Evolutionary conservation across 108 stramenopile genomes (phyloP), one percentile per base, ranked within the genome.

Genomic region (Cyclotella kingstonii): DNA sequence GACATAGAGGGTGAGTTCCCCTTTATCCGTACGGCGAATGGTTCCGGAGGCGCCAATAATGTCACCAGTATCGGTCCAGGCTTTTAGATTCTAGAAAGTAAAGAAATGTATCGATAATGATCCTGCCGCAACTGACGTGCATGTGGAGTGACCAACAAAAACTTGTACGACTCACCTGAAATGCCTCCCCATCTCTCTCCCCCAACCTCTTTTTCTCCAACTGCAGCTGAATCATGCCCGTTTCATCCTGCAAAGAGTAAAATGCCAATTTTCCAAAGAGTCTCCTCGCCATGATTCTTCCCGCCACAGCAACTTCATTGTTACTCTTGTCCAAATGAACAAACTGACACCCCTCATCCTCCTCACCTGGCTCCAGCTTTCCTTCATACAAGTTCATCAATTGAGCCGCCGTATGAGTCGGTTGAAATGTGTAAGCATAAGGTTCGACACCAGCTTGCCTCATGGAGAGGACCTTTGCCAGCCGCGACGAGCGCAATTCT

Each of bases 241-340:
- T 80, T 68, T 92, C 91, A 70, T 89, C 93, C 70, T 94, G 96
- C 66, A 98, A 55, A 5, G 87, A 81, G 63, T 97, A 97, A 70
- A 98, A 98, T 3, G 96, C 95, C 35, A 98, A 79, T 62, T 96
- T 95, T 27, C 97, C 97, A 83, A 98, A 98, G 11, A 96, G 90
- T 25, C 97, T 84, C 42, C 92, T 62, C 8, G 91, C 89, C 94
- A 97, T 92, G 63, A 98, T 88, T 17, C 97, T 84, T 3, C 97
- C 97, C 10, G 95, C 94, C 25, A 96, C 89, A 1, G 83, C 60
- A 14, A 96, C 87, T 28, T 88, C 78, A n/a, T 6, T 78, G 84
- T 29, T 78, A 84, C 23, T 39, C 51, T 0, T 11, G 53, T 10
- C 18, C 55, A 22, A 22, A 53, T 38, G 35, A 0, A 35, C 52